These are phyloP conservation scores for Trametes punicea DNA, from an alignment of 768 basidiomycete genomes.

Conservation along the genomic window DNA sequence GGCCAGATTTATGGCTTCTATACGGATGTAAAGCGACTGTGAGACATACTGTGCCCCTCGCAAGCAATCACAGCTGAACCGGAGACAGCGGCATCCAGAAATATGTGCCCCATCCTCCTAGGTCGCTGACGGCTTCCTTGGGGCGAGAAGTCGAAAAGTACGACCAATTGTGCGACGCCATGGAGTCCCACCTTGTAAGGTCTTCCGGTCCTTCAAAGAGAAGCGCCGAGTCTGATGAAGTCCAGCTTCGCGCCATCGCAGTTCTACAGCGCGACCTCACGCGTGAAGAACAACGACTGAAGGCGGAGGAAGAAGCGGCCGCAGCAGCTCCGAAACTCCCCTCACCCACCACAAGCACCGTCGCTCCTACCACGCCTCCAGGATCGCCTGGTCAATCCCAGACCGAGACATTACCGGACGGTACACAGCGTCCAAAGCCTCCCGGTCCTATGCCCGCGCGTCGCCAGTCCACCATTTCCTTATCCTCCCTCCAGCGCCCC, in stretches of 20 bases:
- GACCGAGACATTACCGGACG: slow-evolving; percentile 10
- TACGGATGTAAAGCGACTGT: slow-evolving; percentile 63
- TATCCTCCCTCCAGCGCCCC: slow-evolving; percentile 75
- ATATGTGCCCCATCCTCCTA: slow-evolving; percentile 60
- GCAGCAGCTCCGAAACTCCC: slow-evolving; percentile 32
- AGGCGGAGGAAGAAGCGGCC: slow-evolving; percentile 42
- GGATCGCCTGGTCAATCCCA: slow-evolving; percentile 16
- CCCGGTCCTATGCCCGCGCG: slow-evolving; percentile 36
- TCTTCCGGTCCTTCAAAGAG: slow-evolving; percentile 2
- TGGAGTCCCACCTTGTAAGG: slow-evolving; percentile 68
- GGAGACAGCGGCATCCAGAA: slow-evolving; percentile 51
- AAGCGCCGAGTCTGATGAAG: background rate
- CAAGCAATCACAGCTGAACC: background rate
- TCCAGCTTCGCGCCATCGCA: slow-evolving; percentile 66
- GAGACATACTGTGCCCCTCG: slow-evolving; percentile 35
- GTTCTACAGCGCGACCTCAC: slow-evolving; percentile 68
- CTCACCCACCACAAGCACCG: slow-evolving; percentile 27
- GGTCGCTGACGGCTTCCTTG: slow-evolving; percentile 58
- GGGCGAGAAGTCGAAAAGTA: slow-evolving; percentile 76
- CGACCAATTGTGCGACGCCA: slow-evolving; percentile 74
- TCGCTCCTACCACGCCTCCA: slow-evolving; percentile 14
- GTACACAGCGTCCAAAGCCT: slow-evolving; percentile 7
- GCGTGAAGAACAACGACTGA: slow-evolving; percentile 54
- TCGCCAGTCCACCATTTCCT: slow-evolving; percentile 73
- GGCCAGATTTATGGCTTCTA: slow-evolving; percentile 72